These are phyloP conservation scores for Pestalotiopsis sp. DNA, from an alignment of 2,329 filamentous ascomycete species.

Conservation along the genomic window DNA sequence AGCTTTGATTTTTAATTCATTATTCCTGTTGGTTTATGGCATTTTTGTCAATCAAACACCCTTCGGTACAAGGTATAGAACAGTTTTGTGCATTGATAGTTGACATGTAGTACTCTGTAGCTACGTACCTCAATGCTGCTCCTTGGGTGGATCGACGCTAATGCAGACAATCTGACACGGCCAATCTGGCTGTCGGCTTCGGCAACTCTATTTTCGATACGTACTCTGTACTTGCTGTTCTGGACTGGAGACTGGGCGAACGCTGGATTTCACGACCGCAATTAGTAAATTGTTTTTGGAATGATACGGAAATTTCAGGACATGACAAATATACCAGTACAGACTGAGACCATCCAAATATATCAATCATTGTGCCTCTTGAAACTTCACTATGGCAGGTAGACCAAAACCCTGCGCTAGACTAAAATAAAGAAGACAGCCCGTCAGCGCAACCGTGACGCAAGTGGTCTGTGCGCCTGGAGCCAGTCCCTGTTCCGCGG, in stretches of 20 bases:
- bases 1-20: too few species aligned
- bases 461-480: not conserved
- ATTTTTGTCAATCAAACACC: too few species aligned
- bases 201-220: conserved; percentile 17
- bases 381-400: too few species aligned
- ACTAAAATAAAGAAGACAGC: not conserved
- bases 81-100: too few species aligned
- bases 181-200: conserved; percentile 13
- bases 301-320: too few species aligned
- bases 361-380: not conserved
- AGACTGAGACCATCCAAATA: not conserved
- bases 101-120: too few species aligned
- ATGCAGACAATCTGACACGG: conserved; percentile 10
- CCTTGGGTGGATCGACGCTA: conserved; percentile 19
- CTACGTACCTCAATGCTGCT: not conserved
- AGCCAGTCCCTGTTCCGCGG: conserved; percentile 1
- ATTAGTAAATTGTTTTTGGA: too few species aligned
- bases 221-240: not conserved
- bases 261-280: not conserved
- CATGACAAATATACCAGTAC: too few species aligned
- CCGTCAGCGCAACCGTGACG: not conserved
- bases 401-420: not conserved
- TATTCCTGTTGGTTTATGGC: too few species aligned
- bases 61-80: too few species aligned
- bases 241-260: conserved; percentile 8